Evolutionary conservation across 2,329 filamentous ascomycete genomes (phyloP), one percentile per base, ranked within the genome.

Genomic region (Colletotrichum graminicola): DNA sequence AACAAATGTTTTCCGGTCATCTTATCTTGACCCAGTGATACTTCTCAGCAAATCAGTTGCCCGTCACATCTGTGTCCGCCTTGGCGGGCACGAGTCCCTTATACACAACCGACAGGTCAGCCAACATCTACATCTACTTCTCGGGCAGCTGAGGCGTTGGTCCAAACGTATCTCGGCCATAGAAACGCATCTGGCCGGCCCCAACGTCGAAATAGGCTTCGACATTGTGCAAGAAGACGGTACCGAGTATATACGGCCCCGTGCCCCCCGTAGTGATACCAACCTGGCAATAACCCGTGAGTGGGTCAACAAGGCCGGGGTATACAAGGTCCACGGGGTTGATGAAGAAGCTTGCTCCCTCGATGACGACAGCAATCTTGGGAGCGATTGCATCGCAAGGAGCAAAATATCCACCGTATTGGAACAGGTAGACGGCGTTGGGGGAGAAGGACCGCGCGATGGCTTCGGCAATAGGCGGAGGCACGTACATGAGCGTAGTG

Each of bases 401-500:
- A 1, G 81, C 85, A 76, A 86, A 87, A 75, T 86, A 88, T 60
- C 80, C 78, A 32, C 82, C 84, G 76, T 84, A 86, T 73, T 84
- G 80, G 76, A 81, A 84, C 43, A 85, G 74, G 73, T 85, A 88
- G 18, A 82, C 79, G 34, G 84, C 86, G 1, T 80, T 80, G 1
- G 86, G 86, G 57, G 82, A 76, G 73, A 87, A 88, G 0, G 82
- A 77, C 2, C 74, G 75, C 63, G 86, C 85, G 69, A 88, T 84
- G n/a, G 80, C 77, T 47, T 86, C 82, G 3, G 85, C 84, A 21
- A 87, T 75, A 86, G 86, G 78, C 14, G 83, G 82, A 14, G 86
- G 86, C 1, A 88, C 76, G 72, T 86, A 85, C 72, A 84, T 84
- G 75, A 87, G 80, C 0, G 86, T 85, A 1, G 86, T 88, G 41